A percentile compares a stretch with the other conserved stretches of the same genome.
Conservation (phyloP, 805 yeast species). For the Komagataella pseudopastoris region DNA sequence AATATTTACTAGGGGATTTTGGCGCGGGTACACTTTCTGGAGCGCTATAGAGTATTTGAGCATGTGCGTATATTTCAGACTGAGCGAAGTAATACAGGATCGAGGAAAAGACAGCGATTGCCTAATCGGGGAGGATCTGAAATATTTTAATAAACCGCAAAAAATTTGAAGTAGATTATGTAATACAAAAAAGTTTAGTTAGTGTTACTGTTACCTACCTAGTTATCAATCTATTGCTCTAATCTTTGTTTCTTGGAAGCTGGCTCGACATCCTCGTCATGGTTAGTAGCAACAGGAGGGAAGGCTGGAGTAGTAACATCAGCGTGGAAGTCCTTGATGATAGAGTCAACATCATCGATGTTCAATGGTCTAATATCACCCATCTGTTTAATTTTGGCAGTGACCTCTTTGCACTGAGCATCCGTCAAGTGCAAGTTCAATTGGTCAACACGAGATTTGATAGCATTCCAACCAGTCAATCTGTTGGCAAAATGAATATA, state of each 20-base stretch:
- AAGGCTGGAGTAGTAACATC: slow-evolving; percentile 42
- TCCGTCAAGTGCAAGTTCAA: slow-evolving; percentile 81
- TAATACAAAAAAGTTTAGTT: no score
- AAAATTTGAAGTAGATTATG: not conserved
- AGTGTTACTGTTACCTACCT: slow-evolving; percentile 1
- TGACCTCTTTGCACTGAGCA: slow-evolving; percentile 90
- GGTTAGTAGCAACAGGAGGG: slow-evolving; percentile 6
- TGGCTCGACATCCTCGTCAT: slow-evolving; percentile 11
- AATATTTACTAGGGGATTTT: not conserved
- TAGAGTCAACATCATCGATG: slow-evolving; percentile 95
- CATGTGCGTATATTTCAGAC: not conserved
- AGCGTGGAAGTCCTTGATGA: slow-evolving; percentile 87
- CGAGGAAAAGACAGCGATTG: not conserved
- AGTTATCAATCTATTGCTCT: slow-evolving; percentile 2
- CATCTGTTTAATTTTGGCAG: slow-evolving; percentile 80
- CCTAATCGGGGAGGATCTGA: not conserved
- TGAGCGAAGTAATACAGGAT: not conserved
- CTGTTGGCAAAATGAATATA: slow-evolving; percentile 97
- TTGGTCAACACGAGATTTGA: slow-evolving; percentile 96
- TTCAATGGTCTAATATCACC: slow-evolving; percentile 92
- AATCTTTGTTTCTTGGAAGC: slow-evolving; percentile 23
- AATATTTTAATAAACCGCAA: not conserved
- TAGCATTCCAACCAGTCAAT: slow-evolving; percentile 98
- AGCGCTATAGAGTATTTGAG: not conserved
- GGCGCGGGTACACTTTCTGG: not conserved